Conservation (phyloP, 257 asterid species). For the Penstemon barbatus region DNA sequence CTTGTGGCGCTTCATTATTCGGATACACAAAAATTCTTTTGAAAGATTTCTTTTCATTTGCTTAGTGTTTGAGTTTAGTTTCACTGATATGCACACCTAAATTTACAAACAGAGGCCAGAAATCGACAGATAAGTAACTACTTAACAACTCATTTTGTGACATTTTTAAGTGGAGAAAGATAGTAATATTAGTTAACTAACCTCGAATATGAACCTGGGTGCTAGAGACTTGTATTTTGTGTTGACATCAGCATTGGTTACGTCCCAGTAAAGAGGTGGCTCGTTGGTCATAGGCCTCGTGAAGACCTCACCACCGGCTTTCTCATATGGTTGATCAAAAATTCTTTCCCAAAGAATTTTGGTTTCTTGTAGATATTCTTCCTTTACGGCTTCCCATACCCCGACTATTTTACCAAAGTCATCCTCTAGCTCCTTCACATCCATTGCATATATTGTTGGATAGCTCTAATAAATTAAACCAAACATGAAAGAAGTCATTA, state of each 20-base stretch:
- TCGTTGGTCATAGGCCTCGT: constrained; percentile 36
- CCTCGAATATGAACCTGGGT: constrained; percentile 89
- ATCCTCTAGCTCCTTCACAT: constrained; percentile 64
- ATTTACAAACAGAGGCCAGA: constrained; percentile 20
- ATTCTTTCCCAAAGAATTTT: constrained; percentile 74
- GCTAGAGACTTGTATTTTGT: constrained; percentile 65
- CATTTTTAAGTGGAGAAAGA: background rate
- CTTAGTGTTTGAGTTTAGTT: constrained; percentile 32
- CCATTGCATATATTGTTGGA: constrained; percentile 72
- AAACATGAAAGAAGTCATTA: constrained; percentile 28
- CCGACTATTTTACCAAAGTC: constrained; percentile 53
- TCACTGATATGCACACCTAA: constrained; percentile 69
- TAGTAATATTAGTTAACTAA: constrained; percentile 32
- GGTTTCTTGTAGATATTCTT: constrained; percentile 49
- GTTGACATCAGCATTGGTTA: constrained; percentile 60
- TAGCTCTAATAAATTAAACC: constrained; percentile 63
- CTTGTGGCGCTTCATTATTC: constrained; percentile 62
- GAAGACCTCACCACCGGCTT: constrained; percentile 66
- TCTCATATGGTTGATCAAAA: constrained; percentile 79
- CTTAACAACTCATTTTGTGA: too few species aligned
- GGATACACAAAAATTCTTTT: constrained; percentile 66
- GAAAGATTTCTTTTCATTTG: constrained; percentile 34
- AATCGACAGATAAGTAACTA: background rate
- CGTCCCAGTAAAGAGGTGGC: constrained; percentile 68
- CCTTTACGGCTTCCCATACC: constrained; percentile 48